Evolutionary conservation across 2,329 filamentous ascomycete species (phyloP).

Genomic region (Fusarium penzigii): DNA sequence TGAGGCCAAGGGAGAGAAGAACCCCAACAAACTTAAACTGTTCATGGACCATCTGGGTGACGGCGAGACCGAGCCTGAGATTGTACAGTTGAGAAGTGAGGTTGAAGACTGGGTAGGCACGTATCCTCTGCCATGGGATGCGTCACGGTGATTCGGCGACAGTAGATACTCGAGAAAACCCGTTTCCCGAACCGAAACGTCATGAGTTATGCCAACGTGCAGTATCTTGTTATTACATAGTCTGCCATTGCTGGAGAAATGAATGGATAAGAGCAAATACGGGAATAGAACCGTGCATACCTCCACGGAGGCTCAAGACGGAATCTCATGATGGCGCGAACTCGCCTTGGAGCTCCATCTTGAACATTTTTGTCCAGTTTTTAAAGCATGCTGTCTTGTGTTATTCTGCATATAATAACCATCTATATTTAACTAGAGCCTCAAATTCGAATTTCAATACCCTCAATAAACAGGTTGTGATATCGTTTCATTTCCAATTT

Average conservation of each 20-base stretch:
- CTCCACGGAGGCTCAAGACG: no score
- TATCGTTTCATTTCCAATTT: neutral
- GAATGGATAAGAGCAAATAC: no score
- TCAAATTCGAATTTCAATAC: neutral
- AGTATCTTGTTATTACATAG: no score
- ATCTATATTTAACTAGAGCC: neutral
- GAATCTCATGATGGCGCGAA: neutral
- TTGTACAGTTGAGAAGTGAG: constrained; percentile 71
- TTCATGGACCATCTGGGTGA: constrained; percentile 70
- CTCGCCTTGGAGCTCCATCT: neutral
- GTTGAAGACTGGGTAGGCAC: constrained; percentile 79
- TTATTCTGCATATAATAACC: neutral
- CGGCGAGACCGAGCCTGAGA: constrained; percentile 68
- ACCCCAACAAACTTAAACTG: constrained; percentile 62
- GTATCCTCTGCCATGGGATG: constrained; percentile 70
- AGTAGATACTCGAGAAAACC: neutral
- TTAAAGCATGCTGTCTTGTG: neutral
- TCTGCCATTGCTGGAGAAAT: no score
- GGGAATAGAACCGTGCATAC: no score
- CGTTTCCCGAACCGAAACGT: no score
- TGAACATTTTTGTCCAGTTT: neutral
- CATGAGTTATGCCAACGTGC: no score
- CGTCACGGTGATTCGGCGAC: constrained; percentile 28
- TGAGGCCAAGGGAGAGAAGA: constrained; percentile 67
- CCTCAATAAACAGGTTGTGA: neutral